Conservation (phyloP, 2,329 filamentous ascomycete genomes). For the Helminthosporium solani region DNA sequence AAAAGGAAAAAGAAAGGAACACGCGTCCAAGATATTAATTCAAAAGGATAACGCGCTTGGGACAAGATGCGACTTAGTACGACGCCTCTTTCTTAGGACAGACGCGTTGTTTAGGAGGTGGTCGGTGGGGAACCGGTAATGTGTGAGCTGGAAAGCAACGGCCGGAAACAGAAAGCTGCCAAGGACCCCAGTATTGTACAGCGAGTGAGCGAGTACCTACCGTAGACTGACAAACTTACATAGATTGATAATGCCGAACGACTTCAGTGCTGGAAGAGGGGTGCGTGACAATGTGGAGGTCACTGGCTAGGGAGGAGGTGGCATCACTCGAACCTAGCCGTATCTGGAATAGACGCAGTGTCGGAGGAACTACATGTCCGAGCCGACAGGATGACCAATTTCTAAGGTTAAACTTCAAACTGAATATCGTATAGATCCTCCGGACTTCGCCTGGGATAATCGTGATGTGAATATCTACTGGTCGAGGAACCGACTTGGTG, state of each 20-base stretch:
- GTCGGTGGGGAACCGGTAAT: conserved; percentile 17
- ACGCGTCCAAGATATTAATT: conserved; percentile 8
- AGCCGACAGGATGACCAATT: neutral
- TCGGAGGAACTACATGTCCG: neutral
- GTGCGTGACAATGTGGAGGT: neutral
- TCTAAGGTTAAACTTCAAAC: too few relatives aligned
- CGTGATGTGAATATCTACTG: too few relatives aligned
- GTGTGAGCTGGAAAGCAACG: too few relatives aligned
- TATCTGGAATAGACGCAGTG: too few relatives aligned
- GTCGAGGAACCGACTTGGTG: too few relatives aligned
- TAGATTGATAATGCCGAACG: neutral
- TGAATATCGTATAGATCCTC: too few relatives aligned
- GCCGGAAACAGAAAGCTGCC: too few relatives aligned
- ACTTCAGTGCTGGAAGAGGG: neutral
- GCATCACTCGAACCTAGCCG: too few relatives aligned
- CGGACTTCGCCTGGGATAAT: too few relatives aligned
- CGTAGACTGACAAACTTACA: neutral
- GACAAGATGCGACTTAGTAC: conserved; percentile 13
- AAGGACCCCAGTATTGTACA: too few relatives aligned
- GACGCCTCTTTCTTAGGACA: neutral
- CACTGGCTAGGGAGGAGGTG: too few relatives aligned
- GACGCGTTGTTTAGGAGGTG: conserved; percentile 3
- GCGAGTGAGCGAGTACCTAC: too few relatives aligned
- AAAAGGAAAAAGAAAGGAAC: conserved; percentile 4
- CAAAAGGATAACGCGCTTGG: conserved; percentile 9